phyloP scores from a whole-genome alignment of 2,329 filamentous ascomycete genomes.

The Aplosporella prunicola region DNA sequence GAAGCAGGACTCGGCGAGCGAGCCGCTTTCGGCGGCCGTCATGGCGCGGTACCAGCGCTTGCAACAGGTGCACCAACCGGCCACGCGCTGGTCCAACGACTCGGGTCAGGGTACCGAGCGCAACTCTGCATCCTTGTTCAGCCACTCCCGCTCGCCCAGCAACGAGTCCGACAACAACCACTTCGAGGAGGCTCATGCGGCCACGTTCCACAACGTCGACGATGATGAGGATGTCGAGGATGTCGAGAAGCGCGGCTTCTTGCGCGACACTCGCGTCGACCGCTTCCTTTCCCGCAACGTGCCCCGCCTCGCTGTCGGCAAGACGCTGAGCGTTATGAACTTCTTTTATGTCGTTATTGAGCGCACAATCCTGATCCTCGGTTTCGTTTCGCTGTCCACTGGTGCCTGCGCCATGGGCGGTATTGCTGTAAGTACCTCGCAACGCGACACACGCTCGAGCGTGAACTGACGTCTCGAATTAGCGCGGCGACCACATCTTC shows the following conservation, averaged over 20 bases:
- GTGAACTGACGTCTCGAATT: conserved; percentile 11
- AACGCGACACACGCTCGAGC: not conserved
- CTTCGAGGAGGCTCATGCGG: conserved; percentile 24
- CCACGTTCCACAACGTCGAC: conserved; percentile 15
- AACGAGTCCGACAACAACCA: conserved; percentile 42
- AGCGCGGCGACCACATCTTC: conserved; percentile 64
- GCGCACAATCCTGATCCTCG: conserved; percentile 66
- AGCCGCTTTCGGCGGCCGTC: conserved; percentile 25
- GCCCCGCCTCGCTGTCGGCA: conserved; percentile 45
- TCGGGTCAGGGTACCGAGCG: conserved; percentile 59
- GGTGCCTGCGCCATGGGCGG: conserved; percentile 71
- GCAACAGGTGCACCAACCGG: conserved; percentile 19
- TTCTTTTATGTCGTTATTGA: conserved; percentile 61
- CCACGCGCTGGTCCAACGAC: conserved; percentile 33
- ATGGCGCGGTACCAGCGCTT: conserved; percentile 32
- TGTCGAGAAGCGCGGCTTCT: conserved; percentile 37
- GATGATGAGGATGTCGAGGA: conserved; percentile 38
- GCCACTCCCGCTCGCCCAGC: conserved; percentile 54
- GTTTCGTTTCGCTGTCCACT: conserved; percentile 61
- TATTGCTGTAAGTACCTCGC: conserved; percentile 60
- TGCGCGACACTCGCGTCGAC: conserved; percentile 38
- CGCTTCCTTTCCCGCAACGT: conserved; percentile 46
- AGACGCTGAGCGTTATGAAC: conserved; percentile 48
- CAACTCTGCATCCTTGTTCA: conserved; percentile 56
- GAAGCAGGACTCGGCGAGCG: conserved; percentile 14